These are phyloP conservation scores for Puccinia triticina DNA, from an alignment of 1,284 basidiomycete genomes.

Conservation along the genomic window DNA sequence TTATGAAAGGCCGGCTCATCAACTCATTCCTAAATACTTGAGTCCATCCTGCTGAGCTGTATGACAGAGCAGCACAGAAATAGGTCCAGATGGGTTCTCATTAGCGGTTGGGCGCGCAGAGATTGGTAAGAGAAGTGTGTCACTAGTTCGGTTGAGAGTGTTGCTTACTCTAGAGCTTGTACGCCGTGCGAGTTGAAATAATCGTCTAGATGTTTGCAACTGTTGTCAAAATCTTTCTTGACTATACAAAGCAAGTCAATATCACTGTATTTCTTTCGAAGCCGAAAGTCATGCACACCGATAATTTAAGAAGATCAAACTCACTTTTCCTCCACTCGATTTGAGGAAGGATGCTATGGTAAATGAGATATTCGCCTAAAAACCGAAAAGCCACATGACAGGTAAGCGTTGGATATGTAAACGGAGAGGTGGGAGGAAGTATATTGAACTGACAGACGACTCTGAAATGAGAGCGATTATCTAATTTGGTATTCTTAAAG, in stretches of 20 bases:
- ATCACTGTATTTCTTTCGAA: neutral
- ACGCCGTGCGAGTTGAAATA: neutral
- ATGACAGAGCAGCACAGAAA: neutral
- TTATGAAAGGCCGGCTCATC: constrained; percentile 12
- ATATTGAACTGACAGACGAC: constrained; percentile 37
- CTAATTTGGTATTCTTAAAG: neutral
- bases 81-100: neutral
- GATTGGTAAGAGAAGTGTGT: too few relatives aligned
- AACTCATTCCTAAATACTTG: constrained; percentile 24
- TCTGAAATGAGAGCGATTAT: constrained; percentile 34
- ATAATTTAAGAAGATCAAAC: neutral
- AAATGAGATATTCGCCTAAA: constrained; percentile 34
- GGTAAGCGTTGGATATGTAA: neutral
- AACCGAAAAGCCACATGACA: neutral
- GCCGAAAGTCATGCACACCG: neutral
- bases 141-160: neutral
- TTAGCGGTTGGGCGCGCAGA: neutral
- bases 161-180: constrained; percentile 10
- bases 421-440: neutral
- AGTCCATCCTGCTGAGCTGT: constrained; percentile 41
- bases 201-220: constrained; percentile 19
- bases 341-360: constrained; percentile 38
- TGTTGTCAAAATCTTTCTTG: constrained; percentile 6
- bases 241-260: constrained; percentile 8
- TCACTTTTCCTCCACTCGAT: constrained; percentile 34